phyloP scores from a whole-genome alignment of 2,329 filamentous ascomycete species.

The Dactylonectria macrodidyma region DNA sequence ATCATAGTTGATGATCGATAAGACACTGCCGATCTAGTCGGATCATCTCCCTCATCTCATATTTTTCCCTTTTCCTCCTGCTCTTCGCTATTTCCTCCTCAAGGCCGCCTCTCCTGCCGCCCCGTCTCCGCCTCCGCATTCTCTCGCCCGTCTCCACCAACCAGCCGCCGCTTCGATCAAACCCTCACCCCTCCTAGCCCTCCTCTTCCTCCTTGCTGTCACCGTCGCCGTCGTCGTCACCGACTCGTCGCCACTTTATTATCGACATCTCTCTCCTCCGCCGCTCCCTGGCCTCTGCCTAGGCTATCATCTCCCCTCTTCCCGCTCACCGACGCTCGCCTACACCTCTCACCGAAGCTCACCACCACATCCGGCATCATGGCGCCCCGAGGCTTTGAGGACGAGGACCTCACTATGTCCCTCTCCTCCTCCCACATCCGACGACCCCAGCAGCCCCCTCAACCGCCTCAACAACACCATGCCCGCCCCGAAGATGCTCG shows the following conservation, averaged over 20 bases:
- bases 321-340: conserved; percentile 17
- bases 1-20: not conserved
- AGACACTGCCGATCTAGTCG: conserved; percentile 26
- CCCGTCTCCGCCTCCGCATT: conserved; percentile 13
- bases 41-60: conserved; percentile 27
- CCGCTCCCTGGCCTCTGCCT: conserved; percentile 37
- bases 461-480: conserved; percentile 42
- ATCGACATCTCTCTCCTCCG: conserved; percentile 33
- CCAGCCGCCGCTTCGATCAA: conserved; percentile 11
- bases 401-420: conserved; percentile 87
- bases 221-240: conserved; percentile 7
- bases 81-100: not conserved
- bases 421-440: conserved; percentile 76
- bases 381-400: conserved; percentile 75
- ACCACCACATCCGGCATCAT: conserved; percentile 53
- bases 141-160: conserved; percentile 13
- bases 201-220: conserved; percentile 2
- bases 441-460: conserved; percentile 58
- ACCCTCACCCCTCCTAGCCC: not conserved
- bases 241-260: conserved; percentile 5
- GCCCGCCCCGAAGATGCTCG: conserved; percentile 44
- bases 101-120: not conserved
- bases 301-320: conserved; percentile 27
- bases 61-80: conserved; percentile 4
- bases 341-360: conserved; percentile 50